phyloP scores from a whole-genome alignment of 768 basidiomycete species.

The Brasilioporus rufonigricans region DNA sequence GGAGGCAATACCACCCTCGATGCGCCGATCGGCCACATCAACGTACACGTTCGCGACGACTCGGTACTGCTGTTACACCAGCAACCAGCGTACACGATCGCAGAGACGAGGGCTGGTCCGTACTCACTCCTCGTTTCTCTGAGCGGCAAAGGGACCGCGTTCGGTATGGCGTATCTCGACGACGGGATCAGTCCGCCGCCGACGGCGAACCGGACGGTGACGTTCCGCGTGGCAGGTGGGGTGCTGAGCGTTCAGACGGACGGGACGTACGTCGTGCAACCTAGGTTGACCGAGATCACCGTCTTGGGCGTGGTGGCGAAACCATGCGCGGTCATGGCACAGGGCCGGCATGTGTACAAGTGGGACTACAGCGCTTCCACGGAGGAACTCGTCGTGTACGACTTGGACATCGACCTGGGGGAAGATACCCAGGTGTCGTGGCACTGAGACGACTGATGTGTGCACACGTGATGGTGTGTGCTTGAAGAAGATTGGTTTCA shows the following conservation, averaged over 20 bases:
- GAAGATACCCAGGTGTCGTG: constrained; percentile 32
- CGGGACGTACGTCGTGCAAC: constrained; percentile 34
- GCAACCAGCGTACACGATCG: constrained; percentile 59
- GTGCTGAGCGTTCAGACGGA: constrained; percentile 35
- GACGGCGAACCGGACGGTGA: constrained; percentile 46
- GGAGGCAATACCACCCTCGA: constrained; percentile 46
- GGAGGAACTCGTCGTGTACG: constrained; percentile 40
- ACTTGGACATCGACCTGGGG: constrained; percentile 44
- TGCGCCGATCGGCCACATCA: constrained; percentile 70
- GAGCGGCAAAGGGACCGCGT: constrained; percentile 43
- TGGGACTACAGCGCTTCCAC: constrained; percentile 41
- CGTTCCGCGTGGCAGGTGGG: constrained; percentile 37
- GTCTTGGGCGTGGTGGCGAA: constrained; percentile 48
- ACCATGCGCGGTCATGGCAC: constrained; percentile 39
- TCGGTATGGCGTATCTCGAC: constrained; percentile 62
- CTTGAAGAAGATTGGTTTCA: no score
- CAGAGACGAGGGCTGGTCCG: constrained; percentile 58
- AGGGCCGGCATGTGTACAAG: constrained; percentile 31
- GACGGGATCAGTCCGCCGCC: constrained; percentile 56
- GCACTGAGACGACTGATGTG: constrained; percentile 9
- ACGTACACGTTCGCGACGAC: constrained; percentile 67
- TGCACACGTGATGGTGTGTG: not conserved
- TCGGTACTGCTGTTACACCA: constrained; percentile 60
- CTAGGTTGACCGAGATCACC: constrained; percentile 48
- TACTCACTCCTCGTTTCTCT: constrained; percentile 61